Evolutionary conservation across 345 rosid genomes (phyloP).

Genomic region (Gossypium anomalum): DNA sequence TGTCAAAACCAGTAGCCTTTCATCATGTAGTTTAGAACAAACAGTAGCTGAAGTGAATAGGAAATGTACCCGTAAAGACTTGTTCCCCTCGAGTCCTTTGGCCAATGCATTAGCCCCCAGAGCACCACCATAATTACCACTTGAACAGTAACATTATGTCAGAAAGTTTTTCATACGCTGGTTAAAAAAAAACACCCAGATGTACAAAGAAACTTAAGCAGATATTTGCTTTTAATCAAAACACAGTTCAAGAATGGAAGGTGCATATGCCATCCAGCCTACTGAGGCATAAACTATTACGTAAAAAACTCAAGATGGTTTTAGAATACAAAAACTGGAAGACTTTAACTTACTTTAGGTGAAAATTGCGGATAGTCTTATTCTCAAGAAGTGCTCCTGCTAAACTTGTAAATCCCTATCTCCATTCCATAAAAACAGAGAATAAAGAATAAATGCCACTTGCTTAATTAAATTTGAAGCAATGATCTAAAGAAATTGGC

Average conservation of each 20-base stretch:
- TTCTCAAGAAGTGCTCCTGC: constrained; percentile 81
- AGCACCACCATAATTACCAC: constrained; percentile 97
- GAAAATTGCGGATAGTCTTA: constrained; percentile 56
- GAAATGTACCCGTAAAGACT: constrained; percentile 61
- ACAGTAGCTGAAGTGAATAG: not conserved
- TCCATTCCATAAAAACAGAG: constrained; percentile 36
- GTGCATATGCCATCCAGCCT: not conserved
- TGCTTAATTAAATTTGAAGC: constrained; percentile 11
- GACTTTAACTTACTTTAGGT: constrained; percentile 68
- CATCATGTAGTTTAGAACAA: not conserved
- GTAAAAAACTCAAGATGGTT: not conserved
- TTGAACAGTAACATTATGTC: constrained; percentile 32
- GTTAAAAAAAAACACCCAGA: not conserved
- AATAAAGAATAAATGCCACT: constrained; percentile 17
- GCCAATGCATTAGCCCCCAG: constrained; percentile 93
- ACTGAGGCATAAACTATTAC: not conserved
- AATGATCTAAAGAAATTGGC: constrained; percentile 9
- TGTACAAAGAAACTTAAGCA: constrained; percentile 11
- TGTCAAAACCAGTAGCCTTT: not conserved
- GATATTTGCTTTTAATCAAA: constrained; percentile 11
- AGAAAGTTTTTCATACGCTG: constrained; percentile 20
- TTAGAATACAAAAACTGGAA: constrained; percentile 13
- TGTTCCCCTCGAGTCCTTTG: constrained; percentile 89
- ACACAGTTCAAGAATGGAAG: constrained; percentile 11
- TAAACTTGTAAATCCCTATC: constrained; percentile 93